Percentiles rank a stretch among this genome's conserved stretches.
Evolutionary conservation across 257 asterid genomes (phyloP).

Genomic region (Euphrasia confusa): DNA sequence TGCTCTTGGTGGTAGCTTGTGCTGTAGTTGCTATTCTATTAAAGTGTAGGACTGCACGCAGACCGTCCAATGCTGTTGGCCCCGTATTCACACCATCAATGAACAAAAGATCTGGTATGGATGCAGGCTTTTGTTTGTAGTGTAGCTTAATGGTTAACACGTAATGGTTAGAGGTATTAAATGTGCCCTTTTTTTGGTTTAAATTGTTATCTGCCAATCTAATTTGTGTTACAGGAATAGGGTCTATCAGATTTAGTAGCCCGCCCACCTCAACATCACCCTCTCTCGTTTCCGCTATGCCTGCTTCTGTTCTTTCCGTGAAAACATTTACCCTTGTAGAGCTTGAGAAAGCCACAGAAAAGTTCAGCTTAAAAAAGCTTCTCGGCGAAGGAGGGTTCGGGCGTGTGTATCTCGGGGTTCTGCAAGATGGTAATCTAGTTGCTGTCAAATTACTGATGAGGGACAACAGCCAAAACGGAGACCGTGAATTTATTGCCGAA

Average conservation of each 20-base stretch:
- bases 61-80: conserved; percentile 77
- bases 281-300: conserved; percentile 71
- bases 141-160: conserved; percentile 2
- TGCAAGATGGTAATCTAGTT: conserved; percentile 71
- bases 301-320: conserved; percentile 80
- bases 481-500: conserved; percentile 92
- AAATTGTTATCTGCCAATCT: conserved; percentile 2
- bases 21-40: conserved; percentile 61
- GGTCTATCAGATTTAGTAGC: conserved; percentile 75
- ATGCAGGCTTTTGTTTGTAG: conserved; percentile 6
- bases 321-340: conserved; percentile 76
- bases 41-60: conserved; percentile 63
- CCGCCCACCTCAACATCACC: conserved; percentile 80
- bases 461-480: conserved; percentile 72
- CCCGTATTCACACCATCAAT: conserved; percentile 59
- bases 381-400: conserved; percentile 99
- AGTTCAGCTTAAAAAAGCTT: conserved; percentile 63
- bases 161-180: conserved; percentile 5
- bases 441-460: conserved; percentile 84
- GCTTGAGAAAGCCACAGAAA: conserved; percentile 91
- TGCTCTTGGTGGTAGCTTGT: conserved; percentile 71
- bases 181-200: neutral
- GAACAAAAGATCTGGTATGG: conserved; percentile 78
- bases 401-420: conserved; percentile 82
- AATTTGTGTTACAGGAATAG: conserved; percentile 49